Evolutionary conservation across 495 filamentous ascomycete genomes (phyloP).

Genomic region (Daldinia childiae): DNA sequence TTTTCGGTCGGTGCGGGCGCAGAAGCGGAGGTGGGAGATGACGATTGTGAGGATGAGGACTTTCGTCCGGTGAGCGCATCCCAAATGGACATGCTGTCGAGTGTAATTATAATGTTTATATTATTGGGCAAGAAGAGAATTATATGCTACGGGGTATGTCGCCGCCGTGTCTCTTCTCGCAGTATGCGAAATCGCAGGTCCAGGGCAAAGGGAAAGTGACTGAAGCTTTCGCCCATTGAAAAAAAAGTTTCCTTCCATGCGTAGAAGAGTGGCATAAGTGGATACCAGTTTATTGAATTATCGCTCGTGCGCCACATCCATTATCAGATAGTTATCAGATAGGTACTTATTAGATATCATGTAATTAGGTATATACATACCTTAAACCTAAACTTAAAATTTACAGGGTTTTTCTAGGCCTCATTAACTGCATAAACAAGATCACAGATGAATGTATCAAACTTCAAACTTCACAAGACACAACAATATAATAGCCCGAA

Average conservation of each 20-base stretch:
- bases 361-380: no score
- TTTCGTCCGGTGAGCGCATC: constrained; percentile 87
- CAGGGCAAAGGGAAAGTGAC: constrained; percentile 9
- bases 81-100: constrained; percentile 78
- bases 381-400: constrained; percentile 11
- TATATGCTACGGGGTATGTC: constrained; percentile 5
- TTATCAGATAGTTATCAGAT: neutral
- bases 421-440: constrained; percentile 26
- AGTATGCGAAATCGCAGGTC: constrained; percentile 29
- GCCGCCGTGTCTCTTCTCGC: constrained; percentile 17
- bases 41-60: constrained; percentile 58
- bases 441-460: neutral
- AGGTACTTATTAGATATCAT: neutral
- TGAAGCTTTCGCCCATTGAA: constrained; percentile 25
- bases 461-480: neutral
- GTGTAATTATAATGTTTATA: constrained; percentile 5
- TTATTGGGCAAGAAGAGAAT: constrained; percentile 6
- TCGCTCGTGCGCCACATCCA: constrained; percentile 19
- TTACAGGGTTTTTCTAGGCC: neutral
- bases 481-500: neutral
- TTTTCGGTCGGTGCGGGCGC: constrained; percentile 54
- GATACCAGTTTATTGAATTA: neutral
- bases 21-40: constrained; percentile 44
- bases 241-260: constrained; percentile 28
- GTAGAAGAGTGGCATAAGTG: constrained; percentile 13